phyloP scores from a whole-genome alignment of 2,329 filamentous ascomycete genomes.

The Knufia fluminis region DNA sequence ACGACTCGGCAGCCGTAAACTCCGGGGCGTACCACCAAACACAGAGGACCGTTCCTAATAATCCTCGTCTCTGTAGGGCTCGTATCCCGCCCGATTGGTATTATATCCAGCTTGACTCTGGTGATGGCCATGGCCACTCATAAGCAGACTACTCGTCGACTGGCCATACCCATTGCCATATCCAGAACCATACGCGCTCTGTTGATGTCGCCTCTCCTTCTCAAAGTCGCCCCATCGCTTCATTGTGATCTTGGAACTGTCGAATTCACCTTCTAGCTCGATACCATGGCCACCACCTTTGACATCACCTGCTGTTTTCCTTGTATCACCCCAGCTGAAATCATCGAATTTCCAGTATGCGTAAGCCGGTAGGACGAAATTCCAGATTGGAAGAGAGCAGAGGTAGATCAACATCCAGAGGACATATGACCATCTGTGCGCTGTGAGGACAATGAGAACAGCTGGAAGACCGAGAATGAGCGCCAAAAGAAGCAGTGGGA shows the following conservation, averaged over 20 bases:
- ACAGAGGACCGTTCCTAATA: slow-evolving; percentile 7
- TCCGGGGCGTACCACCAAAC: not conserved
- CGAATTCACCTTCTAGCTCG: slow-evolving; percentile 90
- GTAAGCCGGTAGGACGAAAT: slow-evolving; percentile 87
- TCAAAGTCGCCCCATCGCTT: slow-evolving; percentile 98
- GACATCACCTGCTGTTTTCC: slow-evolving; percentile 87
- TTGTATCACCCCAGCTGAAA: slow-evolving; percentile 97
- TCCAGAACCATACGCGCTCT: not conserved
- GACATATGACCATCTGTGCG: slow-evolving; percentile 85
- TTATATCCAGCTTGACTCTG: not conserved
- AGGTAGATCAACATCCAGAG: slow-evolving; percentile 97
- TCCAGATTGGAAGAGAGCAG: slow-evolving; percentile 88
- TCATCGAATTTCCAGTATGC: slow-evolving; percentile 99
- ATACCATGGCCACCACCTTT: slow-evolving; percentile 80
- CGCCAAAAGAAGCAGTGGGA: slow-evolving; percentile 78
- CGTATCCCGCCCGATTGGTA: not conserved
- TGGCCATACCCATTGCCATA: not conserved
- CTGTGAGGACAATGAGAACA: slow-evolving; percentile 83
- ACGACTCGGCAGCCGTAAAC: no score
- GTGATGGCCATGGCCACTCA: not conserved
- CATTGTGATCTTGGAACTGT: slow-evolving; percentile 98
- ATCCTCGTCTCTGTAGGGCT: slow-evolving; percentile 9
- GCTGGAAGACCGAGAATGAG: slow-evolving; percentile 91
- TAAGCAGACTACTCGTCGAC: not conserved
- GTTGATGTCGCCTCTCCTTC: slow-evolving; percentile 42